Evolutionary conservation across 2,329 filamentous ascomycete genomes (phyloP), one percentile per base, ranked within the genome.

Genomic region (Aspergillus viridinutans): DNA sequence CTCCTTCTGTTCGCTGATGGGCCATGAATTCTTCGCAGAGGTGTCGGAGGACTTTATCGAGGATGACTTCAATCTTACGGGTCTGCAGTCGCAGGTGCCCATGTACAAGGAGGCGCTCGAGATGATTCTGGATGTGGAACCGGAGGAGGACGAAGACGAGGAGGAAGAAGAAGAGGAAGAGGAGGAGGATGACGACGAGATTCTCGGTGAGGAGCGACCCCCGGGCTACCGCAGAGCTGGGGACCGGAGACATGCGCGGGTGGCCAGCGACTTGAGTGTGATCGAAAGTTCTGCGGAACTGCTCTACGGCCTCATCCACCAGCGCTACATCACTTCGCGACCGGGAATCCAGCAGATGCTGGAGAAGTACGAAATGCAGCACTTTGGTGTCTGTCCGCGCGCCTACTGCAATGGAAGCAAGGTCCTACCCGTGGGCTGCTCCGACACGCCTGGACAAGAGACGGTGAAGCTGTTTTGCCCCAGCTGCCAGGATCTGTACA

Each of bases 41-140:
- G 93, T 99, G 52, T 94, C 91, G 49, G 94, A 99, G 78, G 94
- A 99, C 71, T 99, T 99, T 69, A 97, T 99, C 72, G 94, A 99
- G 76, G 94, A 99, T 85, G 94, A 99, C 76, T 99, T 99, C 82
- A 99, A 99, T 76, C 82, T 99, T 63, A 99, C 94, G 0, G 94
- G 94, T 51, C 81, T 99, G 69, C 92, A 96, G 76, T 90, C 88
- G 58, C 93, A 97, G 78, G 94, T 99, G 53, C 89, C 91, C 62
- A 96, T 97, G 90, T 99, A 99, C 76, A 99, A 97, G 77, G 94
- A 99, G 78, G 94, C 94, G 12, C 80, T 99, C 62, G 94, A 99
- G 85, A 97, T 99, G 93, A 97, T 99, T 65, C 83, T 99, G 62
- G 94, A 99, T 67, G 94, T 99, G 52, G 94, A 99, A 72, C 92